These are phyloP conservation scores for Nemania diffusa DNA, from an alignment of 2,329 filamentous ascomycete species.

Conservation along the genomic window DNA sequence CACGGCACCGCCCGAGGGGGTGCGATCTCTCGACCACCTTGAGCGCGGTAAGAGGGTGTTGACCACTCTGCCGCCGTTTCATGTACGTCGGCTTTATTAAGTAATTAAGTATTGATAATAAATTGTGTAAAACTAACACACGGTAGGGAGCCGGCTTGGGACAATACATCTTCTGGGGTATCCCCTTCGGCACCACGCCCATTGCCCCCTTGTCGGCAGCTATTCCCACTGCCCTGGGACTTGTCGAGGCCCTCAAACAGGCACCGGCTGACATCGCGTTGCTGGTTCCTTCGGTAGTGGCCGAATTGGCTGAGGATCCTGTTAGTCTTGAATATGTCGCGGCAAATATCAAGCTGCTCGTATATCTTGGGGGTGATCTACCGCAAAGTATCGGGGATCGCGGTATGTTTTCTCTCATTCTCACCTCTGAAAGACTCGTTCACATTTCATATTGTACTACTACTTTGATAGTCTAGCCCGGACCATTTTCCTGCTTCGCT, in stretches of 20 bases:
- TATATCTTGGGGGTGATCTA: slow-evolving; percentile 53
- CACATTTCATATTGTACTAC: background rate
- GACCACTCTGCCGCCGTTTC: slow-evolving; percentile 50
- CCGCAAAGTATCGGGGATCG: slow-evolving; percentile 50
- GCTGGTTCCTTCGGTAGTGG: slow-evolving; percentile 50
- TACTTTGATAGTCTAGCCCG: background rate
- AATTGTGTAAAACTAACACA: background rate
- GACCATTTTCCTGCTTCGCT: background rate
- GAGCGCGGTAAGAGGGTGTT: slow-evolving; percentile 48
- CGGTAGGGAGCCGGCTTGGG: slow-evolving; percentile 43
- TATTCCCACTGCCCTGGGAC: slow-evolving; percentile 44
- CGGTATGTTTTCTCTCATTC: slow-evolving; percentile 19
- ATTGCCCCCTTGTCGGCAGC: slow-evolving; percentile 39
- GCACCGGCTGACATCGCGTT: slow-evolving; percentile 47
- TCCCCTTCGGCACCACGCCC: slow-evolving; percentile 43
- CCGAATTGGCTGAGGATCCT: slow-evolving; percentile 48
- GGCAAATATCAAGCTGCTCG: slow-evolving; percentile 45
- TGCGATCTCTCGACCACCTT: slow-evolving; percentile 40
- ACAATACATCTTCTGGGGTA: slow-evolving; percentile 43
- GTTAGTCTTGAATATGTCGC: slow-evolving; percentile 47
- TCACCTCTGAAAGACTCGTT: background rate
- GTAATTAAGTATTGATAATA: background rate
- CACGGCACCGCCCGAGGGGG: slow-evolving; percentile 41
- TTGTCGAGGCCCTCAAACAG: slow-evolving; percentile 47
- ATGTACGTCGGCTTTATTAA: slow-evolving; percentile 16